Evolutionary conservation across 164 flowering plant genomes (phyloP), one percentile per base, ranked within the genome.

Genomic region (Hamamelis virginiana): DNA sequence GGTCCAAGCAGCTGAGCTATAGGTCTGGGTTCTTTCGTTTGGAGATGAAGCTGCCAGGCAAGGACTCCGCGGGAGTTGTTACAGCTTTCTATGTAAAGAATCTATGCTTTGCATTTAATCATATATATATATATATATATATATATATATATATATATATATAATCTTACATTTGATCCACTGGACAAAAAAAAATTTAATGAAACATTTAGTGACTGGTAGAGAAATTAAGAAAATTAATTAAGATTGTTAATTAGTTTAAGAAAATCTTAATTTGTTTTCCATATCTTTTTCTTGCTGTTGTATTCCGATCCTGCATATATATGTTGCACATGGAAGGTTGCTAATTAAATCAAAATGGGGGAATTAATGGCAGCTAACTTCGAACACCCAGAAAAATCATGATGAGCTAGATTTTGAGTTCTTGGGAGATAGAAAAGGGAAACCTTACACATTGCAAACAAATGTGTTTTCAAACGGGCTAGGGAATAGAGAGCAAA

Each of bases 351-450:
- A 46, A 26, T 47, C 56, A 8, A 1, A 1, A 15, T 64, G 18
- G 47, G 15, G 15, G n/a, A 66, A 51, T 52, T 55, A 27, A 28
- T 45, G 70, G 77, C 84, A 87, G 96, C 67, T 87, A 52, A 69
- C 76, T n/a, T 83, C 91, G 8, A 12, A 68, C 0, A 28, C 70
- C 41, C 6, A 6, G 0, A 57, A 56, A 27, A 46, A 53, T 1
- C 95, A 87, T 11, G 88, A 88, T n/a, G 95, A 91, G 76, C 68
- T 92, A 8, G 97, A 92, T 59, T 82, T 90, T 13, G 97, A 92
- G 73, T 92, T 92, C 80, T 70, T 92, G 75, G 97, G 94, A n/a
- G 81, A 82, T 74, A 76, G 16, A 71, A 77, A 81, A 74, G 88
- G 85, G 14, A 77, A 82, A 33, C 90, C 93, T 8, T 21, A 52